phyloP scores from a whole-genome alignment of 352 stramenopile genomes.

The Globisporangium rhizosaccharum region DNA sequence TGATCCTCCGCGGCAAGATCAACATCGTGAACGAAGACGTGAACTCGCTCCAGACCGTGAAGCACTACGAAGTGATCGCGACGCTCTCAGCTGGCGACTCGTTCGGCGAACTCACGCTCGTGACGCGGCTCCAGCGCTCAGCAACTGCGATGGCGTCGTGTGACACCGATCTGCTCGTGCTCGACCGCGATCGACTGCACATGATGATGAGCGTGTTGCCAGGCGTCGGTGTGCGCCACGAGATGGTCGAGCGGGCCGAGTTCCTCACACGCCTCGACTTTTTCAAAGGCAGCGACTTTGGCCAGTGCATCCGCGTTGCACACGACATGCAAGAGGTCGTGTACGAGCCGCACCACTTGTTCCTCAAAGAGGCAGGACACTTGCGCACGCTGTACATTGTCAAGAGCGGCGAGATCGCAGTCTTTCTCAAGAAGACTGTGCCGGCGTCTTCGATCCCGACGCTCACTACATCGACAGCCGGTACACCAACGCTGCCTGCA shows the following conservation, averaged over 20 bases:
- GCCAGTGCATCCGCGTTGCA: conserved; percentile 66
- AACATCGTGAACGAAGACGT: conserved; percentile 78
- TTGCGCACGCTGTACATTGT: conserved; percentile 62
- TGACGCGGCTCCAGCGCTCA: conserved; percentile 63
- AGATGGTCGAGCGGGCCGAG: conserved; percentile 67
- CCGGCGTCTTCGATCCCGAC: conserved; percentile 8
- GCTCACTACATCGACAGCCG: not conserved
- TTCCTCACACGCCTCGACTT: conserved; percentile 58
- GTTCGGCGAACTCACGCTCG: conserved; percentile 69
- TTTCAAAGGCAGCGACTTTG: conserved; percentile 52
- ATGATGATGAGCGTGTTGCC: conserved; percentile 31
- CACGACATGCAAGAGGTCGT: conserved; percentile 54
- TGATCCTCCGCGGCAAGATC: conserved; percentile 72
- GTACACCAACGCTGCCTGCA: not conserved
- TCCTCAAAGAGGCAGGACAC: conserved; percentile 45
- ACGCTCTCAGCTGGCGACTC: conserved; percentile 62
- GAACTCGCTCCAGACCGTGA: conserved; percentile 23
- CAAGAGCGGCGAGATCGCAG: conserved; percentile 57
- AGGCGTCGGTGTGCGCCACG: conserved; percentile 57
- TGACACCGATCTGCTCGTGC: conserved; percentile 63
- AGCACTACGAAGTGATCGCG: conserved; percentile 55
- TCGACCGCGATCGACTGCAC: conserved; percentile 56
- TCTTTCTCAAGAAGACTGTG: conserved; percentile 39
- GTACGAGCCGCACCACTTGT: conserved; percentile 58
- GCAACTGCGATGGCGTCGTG: conserved; percentile 55